Conservation (phyloP, 352 stramenopile genomes). For the Peronospora belbahrii region DNA sequence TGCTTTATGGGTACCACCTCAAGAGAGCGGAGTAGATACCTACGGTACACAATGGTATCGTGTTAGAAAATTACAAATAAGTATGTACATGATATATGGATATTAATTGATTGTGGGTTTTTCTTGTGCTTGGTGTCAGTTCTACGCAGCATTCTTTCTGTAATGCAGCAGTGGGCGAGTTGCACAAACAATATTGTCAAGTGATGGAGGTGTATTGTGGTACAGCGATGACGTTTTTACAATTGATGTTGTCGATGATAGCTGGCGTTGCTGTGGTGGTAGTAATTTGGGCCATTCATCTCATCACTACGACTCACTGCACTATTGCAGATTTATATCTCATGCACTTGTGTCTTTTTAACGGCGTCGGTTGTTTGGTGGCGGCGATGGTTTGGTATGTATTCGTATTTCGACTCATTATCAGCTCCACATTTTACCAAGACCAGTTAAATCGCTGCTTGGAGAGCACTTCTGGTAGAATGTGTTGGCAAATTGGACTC, state of each 20-base stretch:
- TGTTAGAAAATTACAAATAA: background rate
- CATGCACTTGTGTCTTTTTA: constrained; percentile 63
- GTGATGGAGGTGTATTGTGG: constrained; percentile 71
- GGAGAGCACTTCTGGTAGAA: constrained; percentile 43
- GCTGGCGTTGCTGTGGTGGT: constrained; percentile 40
- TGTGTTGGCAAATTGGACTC: constrained; percentile 63
- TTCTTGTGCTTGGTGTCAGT: constrained; percentile 9
- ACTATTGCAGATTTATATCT: constrained; percentile 64
- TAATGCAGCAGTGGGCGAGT: constrained; percentile 40
- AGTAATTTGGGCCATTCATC: constrained; percentile 39
- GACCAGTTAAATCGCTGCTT: constrained; percentile 70
- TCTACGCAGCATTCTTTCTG: constrained; percentile 37
- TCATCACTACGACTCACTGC: constrained; percentile 44
- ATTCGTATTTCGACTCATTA: constrained; percentile 47
- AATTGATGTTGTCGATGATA: constrained; percentile 46
- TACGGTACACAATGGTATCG: constrained; percentile 60
- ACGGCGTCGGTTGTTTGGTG: constrained; percentile 38
- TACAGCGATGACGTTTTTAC: constrained; percentile 41
- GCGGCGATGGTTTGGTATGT: constrained; percentile 61
- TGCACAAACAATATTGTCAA: constrained; percentile 70
- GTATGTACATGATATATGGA: too few species aligned
- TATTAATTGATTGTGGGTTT: background rate
- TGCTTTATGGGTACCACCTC: constrained; percentile 64
- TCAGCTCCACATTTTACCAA: constrained; percentile 73
- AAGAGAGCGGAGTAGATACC: constrained; percentile 45